phyloP scores from a whole-genome alignment of 2,329 filamentous ascomycete genomes.

The Hypoxylon sp. region DNA sequence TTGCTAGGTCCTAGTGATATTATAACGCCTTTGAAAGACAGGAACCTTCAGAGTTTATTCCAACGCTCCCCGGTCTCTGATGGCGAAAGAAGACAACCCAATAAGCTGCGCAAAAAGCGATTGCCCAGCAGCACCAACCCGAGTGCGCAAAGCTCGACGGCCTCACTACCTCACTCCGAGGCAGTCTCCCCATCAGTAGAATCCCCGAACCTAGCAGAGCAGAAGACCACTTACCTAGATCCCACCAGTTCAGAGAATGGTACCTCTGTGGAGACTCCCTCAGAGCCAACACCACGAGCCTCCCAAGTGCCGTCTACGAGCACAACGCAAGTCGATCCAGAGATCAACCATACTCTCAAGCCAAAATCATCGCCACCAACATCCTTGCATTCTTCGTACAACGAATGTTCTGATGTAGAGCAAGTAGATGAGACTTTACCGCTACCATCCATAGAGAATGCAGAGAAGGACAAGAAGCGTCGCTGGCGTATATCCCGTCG shows the following conservation, averaged over 20 bases:
- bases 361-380: conserved; percentile 77
- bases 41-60: conserved; percentile 74
- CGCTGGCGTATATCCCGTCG: conserved; percentile 77
- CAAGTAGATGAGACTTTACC: conserved; percentile 66
- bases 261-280: conserved; percentile 45
- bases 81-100: conserved; percentile 76
- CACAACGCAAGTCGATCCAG: conserved; percentile 54
- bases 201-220: conserved; percentile 57
- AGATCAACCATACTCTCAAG: conserved; percentile 61
- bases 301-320: conserved; percentile 56
- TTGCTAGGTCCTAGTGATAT: conserved; percentile 54
- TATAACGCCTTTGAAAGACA: conserved; percentile 70
- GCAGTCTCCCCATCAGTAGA: conserved; percentile 58
- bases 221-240: conserved; percentile 31
- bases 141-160: conserved; percentile 89
- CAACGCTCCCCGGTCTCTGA: conserved; percentile 71
- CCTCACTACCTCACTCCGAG: conserved; percentile 68
- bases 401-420: conserved; percentile 84
- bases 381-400: conserved; percentile 79
- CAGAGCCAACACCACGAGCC: conserved; percentile 57
- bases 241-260: conserved; percentile 39
- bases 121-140: conserved; percentile 78
- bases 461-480: conserved; percentile 74
- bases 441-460: conserved; percentile 48
- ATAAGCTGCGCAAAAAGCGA: conserved; percentile 90